Evolutionary conservation across 129 eudicot genomes (phyloP).

Genomic region (Helianthus tuberosus): DNA sequence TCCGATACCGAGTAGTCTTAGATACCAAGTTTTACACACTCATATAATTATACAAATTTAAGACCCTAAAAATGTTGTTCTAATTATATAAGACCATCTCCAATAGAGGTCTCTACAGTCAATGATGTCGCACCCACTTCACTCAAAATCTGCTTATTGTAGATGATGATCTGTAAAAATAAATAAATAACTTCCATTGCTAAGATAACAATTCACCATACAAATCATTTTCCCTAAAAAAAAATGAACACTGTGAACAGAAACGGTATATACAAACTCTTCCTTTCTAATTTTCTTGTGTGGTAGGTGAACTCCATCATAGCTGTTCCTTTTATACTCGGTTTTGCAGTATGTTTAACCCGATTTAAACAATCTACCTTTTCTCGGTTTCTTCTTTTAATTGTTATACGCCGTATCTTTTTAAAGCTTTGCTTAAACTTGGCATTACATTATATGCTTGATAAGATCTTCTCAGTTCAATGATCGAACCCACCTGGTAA

Average conservation of each 20-base stretch:
- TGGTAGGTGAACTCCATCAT: background rate
- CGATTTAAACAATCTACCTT: background rate
- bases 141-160: no score
- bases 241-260: background rate
- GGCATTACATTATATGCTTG: slow-evolving; percentile 99
- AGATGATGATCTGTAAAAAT: background rate
- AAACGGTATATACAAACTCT: background rate
- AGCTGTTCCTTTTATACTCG: background rate
- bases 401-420: slow-evolving; percentile 69
- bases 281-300: background rate
- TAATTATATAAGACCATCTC: no score
- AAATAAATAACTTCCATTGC: background rate
- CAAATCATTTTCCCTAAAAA: slow-evolving; percentile 14
- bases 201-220: slow-evolving; percentile 2
- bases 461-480: slow-evolving; percentile 93
- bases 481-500: slow-evolving; percentile 91
- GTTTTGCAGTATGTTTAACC: background rate
- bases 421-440: slow-evolving; percentile 77
- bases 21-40: no score
- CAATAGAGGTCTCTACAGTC: no score
- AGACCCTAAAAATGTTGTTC: no score
- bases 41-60: no score
- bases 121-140: no score
- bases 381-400: background rate
- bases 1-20: no score